Conservation (phyloP, 257 asterid species). For the Striga asiatica region DNA sequence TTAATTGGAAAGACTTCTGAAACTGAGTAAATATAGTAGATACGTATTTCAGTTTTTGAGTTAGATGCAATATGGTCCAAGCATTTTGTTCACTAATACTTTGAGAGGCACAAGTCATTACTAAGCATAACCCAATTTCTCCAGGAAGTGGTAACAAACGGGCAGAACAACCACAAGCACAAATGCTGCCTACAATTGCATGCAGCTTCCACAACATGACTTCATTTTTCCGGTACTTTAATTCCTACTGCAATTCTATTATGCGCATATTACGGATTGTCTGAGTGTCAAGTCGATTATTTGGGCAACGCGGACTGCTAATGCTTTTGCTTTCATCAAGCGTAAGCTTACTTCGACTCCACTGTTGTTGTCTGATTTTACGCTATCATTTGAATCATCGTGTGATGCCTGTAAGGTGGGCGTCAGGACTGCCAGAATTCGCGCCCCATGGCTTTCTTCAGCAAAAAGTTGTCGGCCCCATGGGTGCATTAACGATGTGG, state of each 20-base stretch:
- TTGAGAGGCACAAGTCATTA: no score
- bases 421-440: neutral
- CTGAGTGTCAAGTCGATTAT: neutral
- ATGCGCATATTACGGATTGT: neutral
- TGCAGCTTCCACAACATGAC: neutral
- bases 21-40: no score
- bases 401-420: neutral
- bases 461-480: neutral
- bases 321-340: neutral
- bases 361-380: no score
- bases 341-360: neutral
- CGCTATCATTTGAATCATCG: no score
- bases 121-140: no score
- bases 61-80: no score
- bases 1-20: no score
- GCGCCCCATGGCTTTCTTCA: neutral
- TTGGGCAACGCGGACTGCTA: neutral
- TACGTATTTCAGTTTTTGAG: no score
- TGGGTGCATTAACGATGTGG: neutral
- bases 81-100: no score
- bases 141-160: no score
- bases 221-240: neutral
- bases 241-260: neutral
- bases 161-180: no score
- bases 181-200: no score